Conservation (phyloP, 1,139 yeast species). For the Arxiozyma heterogenica region DNA sequence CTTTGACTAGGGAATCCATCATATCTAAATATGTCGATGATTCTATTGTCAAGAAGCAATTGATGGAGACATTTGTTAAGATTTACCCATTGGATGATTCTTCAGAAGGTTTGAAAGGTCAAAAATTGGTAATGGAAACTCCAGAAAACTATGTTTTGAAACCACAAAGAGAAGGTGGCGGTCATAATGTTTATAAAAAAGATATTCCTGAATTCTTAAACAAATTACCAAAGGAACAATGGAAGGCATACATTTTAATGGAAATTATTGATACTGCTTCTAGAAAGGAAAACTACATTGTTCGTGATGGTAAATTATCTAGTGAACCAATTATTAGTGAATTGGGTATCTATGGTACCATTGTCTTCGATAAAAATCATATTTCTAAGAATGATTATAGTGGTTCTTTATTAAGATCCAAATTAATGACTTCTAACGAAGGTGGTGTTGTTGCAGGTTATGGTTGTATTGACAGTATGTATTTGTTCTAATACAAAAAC, state of each 20-base stretch:
- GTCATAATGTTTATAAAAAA: conserved; percentile 80
- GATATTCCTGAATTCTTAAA: conserved; percentile 70
- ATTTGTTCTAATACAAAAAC: conserved; percentile 11
- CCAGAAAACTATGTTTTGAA: conserved; percentile 76
- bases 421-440: conserved; percentile 78
- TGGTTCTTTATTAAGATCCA: conserved; percentile 84
- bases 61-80: conserved; percentile 64
- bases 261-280: conserved; percentile 73
- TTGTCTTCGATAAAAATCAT: conserved; percentile 58
- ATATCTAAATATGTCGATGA: conserved; percentile 40
- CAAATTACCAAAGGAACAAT: conserved; percentile 53
- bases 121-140: conserved; percentile 52
- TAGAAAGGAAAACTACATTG: conserved; percentile 52
- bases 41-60: conserved; percentile 26
- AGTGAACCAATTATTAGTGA: conserved; percentile 75
- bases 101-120: conserved; percentile 54
- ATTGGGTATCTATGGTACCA: conserved; percentile 81
- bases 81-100: conserved; percentile 79
- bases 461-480: conserved; percentile 83
- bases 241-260: conserved; percentile 93
- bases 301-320: conserved; percentile 54
- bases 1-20: conserved; percentile 50
- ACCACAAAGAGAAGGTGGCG: conserved; percentile 97
- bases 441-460: conserved; percentile 99
- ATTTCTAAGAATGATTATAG: conserved; percentile 55